Conservation (phyloP, 768 basidiomycete species). For the Panaeolus cyanescens region DNA sequence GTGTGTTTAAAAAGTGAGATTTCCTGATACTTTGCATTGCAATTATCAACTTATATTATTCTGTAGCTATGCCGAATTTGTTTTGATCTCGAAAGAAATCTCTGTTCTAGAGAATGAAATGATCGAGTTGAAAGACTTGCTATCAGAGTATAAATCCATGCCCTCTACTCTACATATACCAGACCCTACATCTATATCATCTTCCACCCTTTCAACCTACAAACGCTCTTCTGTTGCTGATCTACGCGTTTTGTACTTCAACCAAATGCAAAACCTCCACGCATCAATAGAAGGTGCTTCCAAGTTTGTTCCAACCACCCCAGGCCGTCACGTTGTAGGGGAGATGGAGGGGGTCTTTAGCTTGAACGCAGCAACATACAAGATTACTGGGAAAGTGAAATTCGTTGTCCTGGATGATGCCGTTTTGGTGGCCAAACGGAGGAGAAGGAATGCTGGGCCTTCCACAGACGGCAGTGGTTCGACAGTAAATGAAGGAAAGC, state of each 20-base stretch:
- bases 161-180: constrained; percentile 91
- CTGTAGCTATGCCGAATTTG: constrained; percentile 92
- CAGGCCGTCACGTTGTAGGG: constrained; percentile 87
- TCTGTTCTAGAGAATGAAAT: constrained; percentile 95
- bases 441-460: constrained; percentile 60
- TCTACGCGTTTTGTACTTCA: constrained; percentile 89
- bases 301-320: constrained; percentile 90
- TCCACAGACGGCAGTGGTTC: constrained; percentile 38
- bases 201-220: constrained; percentile 41
- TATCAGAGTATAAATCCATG: constrained; percentile 96
- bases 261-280: constrained; percentile 91
- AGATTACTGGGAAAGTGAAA: constrained; percentile 81
- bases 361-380: constrained; percentile 95
- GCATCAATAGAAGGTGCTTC: constrained; percentile 91
- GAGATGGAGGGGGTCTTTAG: constrained; percentile 84
- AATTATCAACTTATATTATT: constrained; percentile 4
- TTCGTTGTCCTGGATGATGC: constrained; percentile 93
- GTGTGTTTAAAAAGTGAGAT: constrained; percentile 91
- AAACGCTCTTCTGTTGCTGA: constrained; percentile 94
- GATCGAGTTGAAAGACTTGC: constrained; percentile 92
- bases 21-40: not conserved
- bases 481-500: constrained; percentile 64
- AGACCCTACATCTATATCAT: constrained; percentile 68
- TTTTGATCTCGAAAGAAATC: constrained; percentile 96
- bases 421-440: constrained; percentile 81